Base-by-base conservation (phyloP, 2,329 filamentous ascomycete species). In the Cytospora chrysosperma region DNA sequence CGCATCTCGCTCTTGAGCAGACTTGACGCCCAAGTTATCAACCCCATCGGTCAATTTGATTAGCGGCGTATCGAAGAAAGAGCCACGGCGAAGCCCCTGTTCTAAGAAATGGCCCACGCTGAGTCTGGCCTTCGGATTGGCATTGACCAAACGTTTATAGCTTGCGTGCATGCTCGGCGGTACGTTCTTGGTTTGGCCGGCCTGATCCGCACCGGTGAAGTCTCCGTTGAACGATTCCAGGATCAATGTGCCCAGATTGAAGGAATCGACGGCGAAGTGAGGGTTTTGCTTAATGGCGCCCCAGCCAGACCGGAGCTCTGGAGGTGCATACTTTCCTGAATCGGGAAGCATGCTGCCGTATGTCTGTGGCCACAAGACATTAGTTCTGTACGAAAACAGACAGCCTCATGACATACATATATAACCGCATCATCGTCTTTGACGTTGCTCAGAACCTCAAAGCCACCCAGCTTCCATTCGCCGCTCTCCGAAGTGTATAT, bases 351-450 rank as follows among this genome's bases (percentile, higher is more conserved):
- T 79, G 70, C 91, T 93, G 65, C 93, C 94, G 72, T 93, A 96
- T 57, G 86, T 95, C 88, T 95, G 60, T 69, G 37, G 13, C 3
- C n/a, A 27, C 9, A 0, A 43, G n/a, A 37, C 0, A 65, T 70
- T 55, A 72, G 67, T 27, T 34, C 30, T 3, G 26, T 21, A 28
- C 13, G n/a, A 13, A 21, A 28, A 24, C 9, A 37, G 40, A 19
- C 26, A 19, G 27, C 9, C 9, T n/a, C 4, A 6, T n/a, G 67
- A 24, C 74, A 21, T 69, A 92, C 89, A 73, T 96, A 97, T 72
- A 99, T 93, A 55, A 96, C 82, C 12, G 93, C 92, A 70, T 98
- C 92, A 66, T 98, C 93, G 63, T 98, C 95, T 72, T 97, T 98
- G 78, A 98, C 88, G 43, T 90, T 97, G 77, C 93, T 98, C 64